phyloP scores from a whole-genome alignment of 768 basidiomycete genomes.

The Xerocomus spinulosus region DNA sequence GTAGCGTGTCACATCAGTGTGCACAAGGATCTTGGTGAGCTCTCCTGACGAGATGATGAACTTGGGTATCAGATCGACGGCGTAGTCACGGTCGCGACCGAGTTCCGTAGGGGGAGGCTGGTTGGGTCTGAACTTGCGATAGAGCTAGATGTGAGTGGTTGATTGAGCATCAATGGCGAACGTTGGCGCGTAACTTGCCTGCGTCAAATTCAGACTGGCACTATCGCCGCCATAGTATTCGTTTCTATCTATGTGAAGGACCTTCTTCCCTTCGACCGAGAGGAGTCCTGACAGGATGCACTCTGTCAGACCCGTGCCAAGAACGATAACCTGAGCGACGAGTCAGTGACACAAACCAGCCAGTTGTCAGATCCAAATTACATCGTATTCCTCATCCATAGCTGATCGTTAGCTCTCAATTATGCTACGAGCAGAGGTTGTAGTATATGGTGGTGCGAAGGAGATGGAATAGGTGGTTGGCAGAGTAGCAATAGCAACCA shows the following conservation, averaged over 20 bases:
- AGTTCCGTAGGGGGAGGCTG: conserved; percentile 75
- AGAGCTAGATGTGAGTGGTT: conserved; percentile 57
- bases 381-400: conserved; percentile 99
- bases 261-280: conserved; percentile 99
- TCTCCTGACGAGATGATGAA: conserved; percentile 99
- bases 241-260: conserved; percentile 97
- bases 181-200: conserved; percentile 49
- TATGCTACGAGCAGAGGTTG: too few relatives aligned
- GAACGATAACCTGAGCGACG: conserved; percentile 66
- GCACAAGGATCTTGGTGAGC: conserved; percentile 95
- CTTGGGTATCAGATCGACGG: conserved; percentile 96
- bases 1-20: conserved; percentile 97
- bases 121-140: conserved; percentile 87
- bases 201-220: conserved; percentile 94
- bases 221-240: conserved; percentile 99
- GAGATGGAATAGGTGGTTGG: conserved; percentile 12
- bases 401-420: conserved; percentile 21
- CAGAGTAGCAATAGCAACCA: conserved; percentile 9
- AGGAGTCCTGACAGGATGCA: conserved; percentile 97
- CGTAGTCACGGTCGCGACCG: conserved; percentile 96
- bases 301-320: conserved; percentile 97
- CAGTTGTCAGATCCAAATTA: conserved; percentile 34
- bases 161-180: neutral
- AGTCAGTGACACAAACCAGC: conserved; percentile 12
- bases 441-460: conserved; percentile 3